phyloP scores from a whole-genome alignment of 2,329 filamentous ascomycete genomes.

The Apiospora kogelbergensis region DNA sequence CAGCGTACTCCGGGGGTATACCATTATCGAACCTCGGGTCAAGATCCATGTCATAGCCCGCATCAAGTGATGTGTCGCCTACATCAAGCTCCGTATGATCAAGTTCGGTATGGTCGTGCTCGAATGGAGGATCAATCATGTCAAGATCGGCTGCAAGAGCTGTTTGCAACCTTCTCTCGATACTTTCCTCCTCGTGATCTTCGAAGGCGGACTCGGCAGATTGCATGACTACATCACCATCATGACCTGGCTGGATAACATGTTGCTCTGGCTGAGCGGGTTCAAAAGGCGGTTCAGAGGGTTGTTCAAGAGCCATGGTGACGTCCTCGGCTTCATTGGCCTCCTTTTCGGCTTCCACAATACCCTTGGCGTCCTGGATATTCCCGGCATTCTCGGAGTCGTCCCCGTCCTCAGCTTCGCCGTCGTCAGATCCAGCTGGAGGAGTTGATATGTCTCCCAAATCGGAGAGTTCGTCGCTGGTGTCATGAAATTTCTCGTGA shows the following conservation, averaged over 20 bases:
- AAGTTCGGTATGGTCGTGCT: background rate
- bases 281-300: constrained; percentile 14
- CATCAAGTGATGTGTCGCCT: background rate
- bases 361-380: constrained; percentile 27
- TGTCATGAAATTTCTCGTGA: constrained; percentile 56
- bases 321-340: constrained; percentile 30
- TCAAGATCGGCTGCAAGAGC: background rate
- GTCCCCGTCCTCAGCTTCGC: constrained; percentile 34
- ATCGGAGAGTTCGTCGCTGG: constrained; percentile 52
- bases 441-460: constrained; percentile 42
- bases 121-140: background rate
- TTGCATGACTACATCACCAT: constrained; percentile 12
- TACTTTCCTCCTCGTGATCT: background rate
- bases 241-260: background rate
- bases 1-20: background rate
- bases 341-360: constrained; percentile 27
- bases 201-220: constrained; percentile 11
- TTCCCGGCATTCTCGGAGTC: constrained; percentile 25
- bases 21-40: background rate
- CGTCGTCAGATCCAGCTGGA: constrained; percentile 31
- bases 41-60: constrained; percentile 29
- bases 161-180: background rate
- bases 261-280: constrained; percentile 19
- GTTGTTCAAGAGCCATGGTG: constrained; percentile 11
- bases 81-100: background rate